Conservation (phyloP, 169 alveolate species). For the Pseudocohnilembus persalinus region DNA sequence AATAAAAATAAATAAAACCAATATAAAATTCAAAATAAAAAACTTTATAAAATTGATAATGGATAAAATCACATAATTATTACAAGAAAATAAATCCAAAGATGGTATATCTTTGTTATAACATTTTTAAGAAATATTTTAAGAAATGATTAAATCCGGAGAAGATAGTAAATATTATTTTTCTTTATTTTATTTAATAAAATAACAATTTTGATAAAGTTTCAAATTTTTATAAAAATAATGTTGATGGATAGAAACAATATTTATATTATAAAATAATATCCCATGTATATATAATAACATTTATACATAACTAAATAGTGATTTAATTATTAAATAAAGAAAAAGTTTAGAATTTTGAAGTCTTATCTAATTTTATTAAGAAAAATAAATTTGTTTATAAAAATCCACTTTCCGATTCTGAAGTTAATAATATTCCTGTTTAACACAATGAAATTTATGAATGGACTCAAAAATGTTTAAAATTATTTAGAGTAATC, state of each 20-base stretch:
- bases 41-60: too few relatives aligned
- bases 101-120: not conserved
- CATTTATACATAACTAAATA: not conserved
- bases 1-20: too few relatives aligned
- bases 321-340: too few relatives aligned
- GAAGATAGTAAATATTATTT: not conserved
- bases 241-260: too few relatives aligned
- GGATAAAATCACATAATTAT: not conserved
- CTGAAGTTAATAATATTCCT: constrained; percentile 53
- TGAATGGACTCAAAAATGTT: constrained; percentile 47
- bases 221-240: too few relatives aligned
- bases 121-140: not conserved
- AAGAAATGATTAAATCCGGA: not conserved
- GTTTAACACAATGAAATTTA: constrained; percentile 20
- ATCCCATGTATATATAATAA: too few relatives aligned
- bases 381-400: constrained; percentile 58
- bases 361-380: constrained; percentile 55
- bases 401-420: constrained; percentile 52
- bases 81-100: not conserved
- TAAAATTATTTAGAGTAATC: constrained; percentile 40
- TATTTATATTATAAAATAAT: too few relatives aligned
- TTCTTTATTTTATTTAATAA: too few relatives aligned
- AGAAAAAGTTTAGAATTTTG: constrained; percentile 21
- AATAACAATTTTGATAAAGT: too few relatives aligned
- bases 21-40: too few relatives aligned